phyloP scores from a whole-genome alignment of 1,284 basidiomycete species.

The Cystobasidiaceae sp. region DNA sequence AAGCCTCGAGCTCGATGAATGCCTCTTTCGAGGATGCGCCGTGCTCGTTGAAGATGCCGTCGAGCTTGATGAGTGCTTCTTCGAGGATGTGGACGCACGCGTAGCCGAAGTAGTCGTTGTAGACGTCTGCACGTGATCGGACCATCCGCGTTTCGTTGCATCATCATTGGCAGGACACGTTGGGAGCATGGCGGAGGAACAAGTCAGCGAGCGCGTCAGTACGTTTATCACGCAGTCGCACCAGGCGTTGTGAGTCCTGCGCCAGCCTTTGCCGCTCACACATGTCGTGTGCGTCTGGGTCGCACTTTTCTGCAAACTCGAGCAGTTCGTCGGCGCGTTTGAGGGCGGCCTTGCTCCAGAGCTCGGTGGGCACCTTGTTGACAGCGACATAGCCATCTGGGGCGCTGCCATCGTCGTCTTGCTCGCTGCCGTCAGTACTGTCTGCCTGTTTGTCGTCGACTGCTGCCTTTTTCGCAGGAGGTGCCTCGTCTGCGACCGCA shows the following conservation, averaged over 20 bases:
- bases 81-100: background rate
- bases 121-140: too few relatives aligned
- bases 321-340: background rate
- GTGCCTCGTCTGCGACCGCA: too few relatives aligned
- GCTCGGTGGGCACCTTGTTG: background rate
- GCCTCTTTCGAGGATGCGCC: background rate
- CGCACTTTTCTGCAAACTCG: background rate
- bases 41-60: background rate
- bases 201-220: background rate
- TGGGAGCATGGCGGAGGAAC: too few relatives aligned
- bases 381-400: background rate
- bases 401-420: background rate
- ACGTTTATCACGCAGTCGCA: background rate
- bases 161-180: too few relatives aligned
- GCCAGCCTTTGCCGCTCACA: background rate
- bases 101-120: constrained; percentile 1
- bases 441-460: background rate
- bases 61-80: background rate
- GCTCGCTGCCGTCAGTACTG: too few relatives aligned
- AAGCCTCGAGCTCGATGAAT: background rate
- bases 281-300: background rate
- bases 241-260: background rate
- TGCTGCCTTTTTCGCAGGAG: background rate
- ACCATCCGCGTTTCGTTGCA: too few relatives aligned
- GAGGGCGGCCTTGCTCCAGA: background rate